Base-by-base conservation (phyloP, 768 basidiomycete species). In the Heimioporus sp. region DNA sequence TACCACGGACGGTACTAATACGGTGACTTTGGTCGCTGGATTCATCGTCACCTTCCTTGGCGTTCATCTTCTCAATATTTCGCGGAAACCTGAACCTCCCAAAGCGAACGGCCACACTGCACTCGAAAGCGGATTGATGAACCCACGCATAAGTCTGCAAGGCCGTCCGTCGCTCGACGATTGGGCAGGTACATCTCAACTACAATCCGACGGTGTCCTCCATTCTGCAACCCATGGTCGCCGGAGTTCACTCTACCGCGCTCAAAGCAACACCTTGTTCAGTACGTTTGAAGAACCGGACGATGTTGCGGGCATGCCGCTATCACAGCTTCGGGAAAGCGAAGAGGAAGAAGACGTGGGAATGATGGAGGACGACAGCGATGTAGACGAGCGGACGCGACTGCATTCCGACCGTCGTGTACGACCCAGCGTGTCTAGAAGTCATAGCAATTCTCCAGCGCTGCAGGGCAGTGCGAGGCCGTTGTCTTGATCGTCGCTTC, bases 1-100 rank as follows among this genome's bases (percentile, higher is more conserved):
- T 73, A 98, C 92, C 6, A 82, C 85, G 24, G 85, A 83, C 53
- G 85, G 81, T 12, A 80, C 81, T 20, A 90, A 92, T 66, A 92
- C 91, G 31, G 62, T 95, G 30, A 95, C 93, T 2, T 84, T 99
- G 30, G 74, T 98, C 51, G 81, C 84, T 45, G 97, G 97, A 40
- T 96, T 98, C 71, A 73, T 87, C 60, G 83, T 92, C 61, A 99
- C 92, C 46, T 98, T 97, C 76, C 80, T 97, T 55, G 97, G 97
- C 34, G 97, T 99, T n/a, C 91, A 97, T 70, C 80, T 97, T 37
- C 83, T 97, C 62, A 91, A 92, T 69, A 65, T 90, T 55, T 91
- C 91, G 4, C 85, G 90, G 20, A 72, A 73, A 46, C 72, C 82
- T 0, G 77, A 82, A 21, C 70, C 72, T 4, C 67, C 76, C 7